Evolutionary conservation across 208 protist species (phyloP).

Genomic region (Acanthamoeba lugdunensis): DNA sequence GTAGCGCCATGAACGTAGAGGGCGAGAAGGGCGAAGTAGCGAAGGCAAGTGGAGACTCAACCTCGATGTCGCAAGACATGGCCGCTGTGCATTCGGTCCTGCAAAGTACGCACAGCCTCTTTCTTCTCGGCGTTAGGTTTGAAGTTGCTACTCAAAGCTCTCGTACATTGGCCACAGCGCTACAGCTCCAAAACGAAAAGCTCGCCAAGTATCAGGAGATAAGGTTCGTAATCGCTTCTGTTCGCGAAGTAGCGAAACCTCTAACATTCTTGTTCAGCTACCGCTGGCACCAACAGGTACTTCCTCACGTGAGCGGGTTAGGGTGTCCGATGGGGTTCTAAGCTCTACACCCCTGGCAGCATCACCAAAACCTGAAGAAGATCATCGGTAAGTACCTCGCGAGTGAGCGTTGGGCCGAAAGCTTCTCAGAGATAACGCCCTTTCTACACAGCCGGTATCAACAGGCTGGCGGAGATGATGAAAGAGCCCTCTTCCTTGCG

Average conservation of each 20-base stretch:
- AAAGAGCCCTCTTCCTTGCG: neutral
- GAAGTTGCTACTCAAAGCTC: no score
- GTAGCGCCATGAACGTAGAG: no score
- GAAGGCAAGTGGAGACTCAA: no score
- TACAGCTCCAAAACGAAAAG: constrained; percentile 8
- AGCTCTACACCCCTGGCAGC: neutral
- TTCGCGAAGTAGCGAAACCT: neutral
- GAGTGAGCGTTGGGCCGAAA: neutral
- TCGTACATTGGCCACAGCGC: neutral
- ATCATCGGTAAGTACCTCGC: constrained; percentile 30
- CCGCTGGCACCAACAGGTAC: constrained; percentile 38
- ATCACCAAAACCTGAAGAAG: constrained; percentile 62
- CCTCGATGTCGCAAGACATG: no score
- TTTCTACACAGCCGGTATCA: neutral
- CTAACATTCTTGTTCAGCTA: neutral
- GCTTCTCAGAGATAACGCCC: neutral
- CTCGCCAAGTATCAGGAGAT: constrained; percentile 60
- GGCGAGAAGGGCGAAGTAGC: no score
- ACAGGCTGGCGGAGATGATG: constrained; percentile 22
- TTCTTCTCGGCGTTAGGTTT: no score
- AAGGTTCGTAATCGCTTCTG: neutral
- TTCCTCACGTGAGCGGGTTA: no score
- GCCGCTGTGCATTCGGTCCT: no score
- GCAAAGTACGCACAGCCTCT: no score
- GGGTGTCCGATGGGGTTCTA: no score